These are phyloP conservation scores for Lichtheimia corymbifera DNA, from an alignment of 371 early-diverging fungal species.

Conservation along the genomic window DNA sequence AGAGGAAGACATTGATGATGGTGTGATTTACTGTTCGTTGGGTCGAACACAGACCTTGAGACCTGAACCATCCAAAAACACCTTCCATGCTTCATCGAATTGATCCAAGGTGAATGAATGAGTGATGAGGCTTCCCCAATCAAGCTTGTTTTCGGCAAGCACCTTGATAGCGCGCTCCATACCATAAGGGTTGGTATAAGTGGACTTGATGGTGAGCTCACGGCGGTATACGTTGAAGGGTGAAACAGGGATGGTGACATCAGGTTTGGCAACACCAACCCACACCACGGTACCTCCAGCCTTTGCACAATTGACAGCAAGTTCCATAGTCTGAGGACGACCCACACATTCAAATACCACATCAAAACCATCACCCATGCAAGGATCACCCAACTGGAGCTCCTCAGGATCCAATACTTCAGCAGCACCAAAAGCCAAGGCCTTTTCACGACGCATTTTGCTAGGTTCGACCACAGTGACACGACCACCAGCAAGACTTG, in stretches of 20 bases:
- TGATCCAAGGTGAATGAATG: constrained; percentile 51
- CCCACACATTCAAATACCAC: constrained; percentile 64
- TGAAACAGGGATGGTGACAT: constrained; percentile 41
- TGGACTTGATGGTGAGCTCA: constrained; percentile 58
- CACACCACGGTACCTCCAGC: constrained; percentile 52
- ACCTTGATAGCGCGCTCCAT: constrained; percentile 60
- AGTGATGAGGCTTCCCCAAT: constrained; percentile 48
- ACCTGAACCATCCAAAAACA: constrained; percentile 46
- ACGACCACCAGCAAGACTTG: constrained; percentile 39
- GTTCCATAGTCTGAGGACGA: constrained; percentile 45
- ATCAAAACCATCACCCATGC: constrained; percentile 50
- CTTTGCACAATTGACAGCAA: constrained; percentile 49
- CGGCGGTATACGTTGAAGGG: constrained; percentile 59
- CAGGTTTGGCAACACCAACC: constrained; percentile 60
- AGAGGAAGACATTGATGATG: no score
- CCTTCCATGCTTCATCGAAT: constrained; percentile 56
- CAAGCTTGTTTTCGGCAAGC: constrained; percentile 39
- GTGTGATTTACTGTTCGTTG: neutral
- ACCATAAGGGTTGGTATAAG: constrained; percentile 59
- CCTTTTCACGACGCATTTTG: constrained; percentile 43
- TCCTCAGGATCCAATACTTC: constrained; percentile 33
- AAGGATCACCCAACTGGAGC: constrained; percentile 34
- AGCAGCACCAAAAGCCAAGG: constrained; percentile 44
- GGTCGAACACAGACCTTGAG: constrained; percentile 57
- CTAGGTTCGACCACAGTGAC: constrained; percentile 54